phyloP scores from a whole-genome alignment of 306 rosid species.

The Arachis stenosperma region DNA sequence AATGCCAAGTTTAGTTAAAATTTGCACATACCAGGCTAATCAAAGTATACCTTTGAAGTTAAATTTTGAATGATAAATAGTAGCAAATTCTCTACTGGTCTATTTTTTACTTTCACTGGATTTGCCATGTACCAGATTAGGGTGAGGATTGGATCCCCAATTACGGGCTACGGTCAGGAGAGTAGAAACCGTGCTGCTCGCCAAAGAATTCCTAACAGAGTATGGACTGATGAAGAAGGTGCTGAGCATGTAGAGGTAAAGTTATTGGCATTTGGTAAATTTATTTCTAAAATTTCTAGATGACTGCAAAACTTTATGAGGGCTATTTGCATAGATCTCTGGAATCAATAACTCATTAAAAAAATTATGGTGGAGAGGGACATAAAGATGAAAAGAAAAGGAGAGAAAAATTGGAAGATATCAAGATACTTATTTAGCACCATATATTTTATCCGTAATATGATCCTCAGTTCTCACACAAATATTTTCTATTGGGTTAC shows the following conservation, averaged over 20 bases:
- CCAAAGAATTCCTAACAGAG: conserved; percentile 83
- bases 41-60: conserved; percentile 19
- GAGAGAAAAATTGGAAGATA: conserved; percentile 6
- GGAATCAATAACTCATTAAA: background rate
- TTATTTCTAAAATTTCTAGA: conserved; percentile 6
- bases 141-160: conserved; percentile 91
- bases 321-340: background rate
- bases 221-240: conserved; percentile 94
- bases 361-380: background rate
- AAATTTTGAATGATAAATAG: conserved; percentile 15
- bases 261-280: conserved; percentile 19
- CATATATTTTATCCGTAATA: conserved; percentile 9
- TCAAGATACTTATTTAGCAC: conserved; percentile 19
- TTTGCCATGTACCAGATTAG: conserved; percentile 61
- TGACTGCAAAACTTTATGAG: background rate
- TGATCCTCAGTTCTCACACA: conserved; percentile 28
- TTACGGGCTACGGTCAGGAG: conserved; percentile 98
- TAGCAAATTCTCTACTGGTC: background rate
- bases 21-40: background rate
- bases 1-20: background rate
- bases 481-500: conserved; percentile 31
- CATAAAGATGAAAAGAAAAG: background rate
- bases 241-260: conserved; percentile 89
- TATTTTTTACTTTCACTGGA: background rate
- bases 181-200: conserved; percentile 99